Evolutionary conservation across 1,284 basidiomycete species (phyloP), one percentile per base, ranked within the genome.

Genomic region (Melampsora occidentalis): DNA sequence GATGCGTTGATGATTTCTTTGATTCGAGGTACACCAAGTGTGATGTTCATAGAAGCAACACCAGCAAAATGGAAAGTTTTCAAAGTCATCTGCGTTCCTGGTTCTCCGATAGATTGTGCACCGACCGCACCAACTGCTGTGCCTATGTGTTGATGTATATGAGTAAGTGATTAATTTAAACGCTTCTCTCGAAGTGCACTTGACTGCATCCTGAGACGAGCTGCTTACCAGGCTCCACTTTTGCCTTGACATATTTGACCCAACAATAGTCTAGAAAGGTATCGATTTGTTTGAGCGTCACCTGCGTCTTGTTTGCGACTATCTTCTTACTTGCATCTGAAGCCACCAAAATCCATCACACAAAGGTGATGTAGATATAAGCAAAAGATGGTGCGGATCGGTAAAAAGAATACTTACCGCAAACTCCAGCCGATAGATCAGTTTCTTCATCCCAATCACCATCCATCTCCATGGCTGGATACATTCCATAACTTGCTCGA

Each of bases 61-160:
- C 97, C 97, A 81, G 97, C 97, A 85, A 99, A 99, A 87, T 99
- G 97, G 89, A 99, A 99, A 78, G 97, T 99, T 85, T 99, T 99
- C 79, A 99, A 85, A 7, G 97, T 99, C 97, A 99, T 99, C 83
- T 99, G 97, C 2, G 97, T 99, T 76, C 97, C 97, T 1, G 97
- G 97, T 84, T 99, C 97, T 83, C 97, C 97, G 79, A 99, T 99
- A 7, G 97, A 99, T 83, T 99, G 97, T 1, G 97, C 97, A 20
- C 97, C 97, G 64, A 99, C 94, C 20, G 97, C 97, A 69, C 97
- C 97, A 22, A 99, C 97, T 5, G 97, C 98, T 0, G 94, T 79
- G 25, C 78, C 83, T 18, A 80, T 80, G 78, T 82, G 81, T 42
- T 33, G 25, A 65, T 14, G n/a, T 28, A 22, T 9, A 25, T 9